Conservation (phyloP, 805 yeast species). For the Candida pini region DNA sequence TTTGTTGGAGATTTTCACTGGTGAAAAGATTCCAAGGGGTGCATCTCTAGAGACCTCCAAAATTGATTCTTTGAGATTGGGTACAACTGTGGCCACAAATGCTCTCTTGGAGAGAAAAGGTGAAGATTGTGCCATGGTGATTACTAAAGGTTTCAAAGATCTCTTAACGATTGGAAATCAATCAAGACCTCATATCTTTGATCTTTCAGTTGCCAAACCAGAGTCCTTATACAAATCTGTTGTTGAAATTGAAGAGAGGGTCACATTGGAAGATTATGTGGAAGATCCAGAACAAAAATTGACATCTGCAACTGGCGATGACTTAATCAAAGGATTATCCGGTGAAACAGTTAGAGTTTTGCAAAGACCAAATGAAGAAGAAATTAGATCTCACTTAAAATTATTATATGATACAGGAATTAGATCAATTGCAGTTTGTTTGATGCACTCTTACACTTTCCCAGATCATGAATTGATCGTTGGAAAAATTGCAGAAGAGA, state of each 20-base stretch:
- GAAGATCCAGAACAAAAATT: constrained; percentile 54
- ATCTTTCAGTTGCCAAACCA: constrained; percentile 67
- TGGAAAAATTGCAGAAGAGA: constrained; percentile 51
- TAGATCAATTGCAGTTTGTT: constrained; percentile 63
- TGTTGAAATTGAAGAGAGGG: constrained; percentile 84
- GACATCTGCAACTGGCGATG: constrained; percentile 24
- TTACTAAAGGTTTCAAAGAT: constrained; percentile 87
- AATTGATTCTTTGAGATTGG: constrained; percentile 75
- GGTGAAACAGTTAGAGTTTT: constrained; percentile 63
- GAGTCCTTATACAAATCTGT: constrained; percentile 69
- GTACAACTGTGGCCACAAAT: constrained; percentile 95
- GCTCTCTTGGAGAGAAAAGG: constrained; percentile 92
- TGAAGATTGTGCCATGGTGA: constrained; percentile 75
- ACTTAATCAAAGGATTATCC: constrained; percentile 51
- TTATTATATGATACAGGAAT: constrained; percentile 51
- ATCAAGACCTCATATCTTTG: constrained; percentile 85
- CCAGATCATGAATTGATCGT: constrained; percentile 62
- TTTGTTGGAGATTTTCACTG: constrained; percentile 56
- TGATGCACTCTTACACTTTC: constrained; percentile 68
- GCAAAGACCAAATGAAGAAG: constrained; percentile 41
- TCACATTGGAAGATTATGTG: constrained; percentile 73
- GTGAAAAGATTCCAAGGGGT: constrained; percentile 51
- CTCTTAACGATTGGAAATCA: constrained; percentile 83
- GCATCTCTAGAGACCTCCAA: constrained; percentile 53
- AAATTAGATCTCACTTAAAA: constrained; percentile 37